phyloP scores from a whole-genome alignment of 106 monocot species.

The Allium fistulosum region DNA sequence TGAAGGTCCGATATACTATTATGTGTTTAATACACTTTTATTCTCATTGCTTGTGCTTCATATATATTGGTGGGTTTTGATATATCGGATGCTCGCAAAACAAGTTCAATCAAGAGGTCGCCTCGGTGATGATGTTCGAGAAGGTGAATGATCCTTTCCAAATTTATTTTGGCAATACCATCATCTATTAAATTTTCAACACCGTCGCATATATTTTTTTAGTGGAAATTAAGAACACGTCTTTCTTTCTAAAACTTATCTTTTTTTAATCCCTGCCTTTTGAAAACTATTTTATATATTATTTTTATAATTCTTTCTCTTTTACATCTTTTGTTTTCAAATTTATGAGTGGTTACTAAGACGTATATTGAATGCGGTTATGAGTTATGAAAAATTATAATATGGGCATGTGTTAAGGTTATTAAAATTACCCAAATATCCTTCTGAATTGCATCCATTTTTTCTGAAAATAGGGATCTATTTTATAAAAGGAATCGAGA shows the following conservation, averaged over 20 bases:
- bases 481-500: background rate
- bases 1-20: conserved; percentile 68
- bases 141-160: conserved; percentile 35
- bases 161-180: background rate
- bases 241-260: background rate
- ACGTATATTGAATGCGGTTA: too few species aligned
- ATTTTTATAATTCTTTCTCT: background rate
- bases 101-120: conserved; percentile 75
- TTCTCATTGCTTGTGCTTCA: conserved; percentile 79
- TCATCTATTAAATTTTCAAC: too few species aligned
- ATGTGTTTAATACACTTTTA: conserved; percentile 77
- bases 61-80: conserved; percentile 94
- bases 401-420: background rate
- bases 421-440: background rate
- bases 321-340: background rate
- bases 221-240: background rate
- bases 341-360: too few species aligned
- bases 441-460: background rate
- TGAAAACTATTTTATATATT: background rate
- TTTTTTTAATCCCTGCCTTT: background rate
- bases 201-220: too few species aligned
- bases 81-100: conserved; percentile 81
- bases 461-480: background rate
- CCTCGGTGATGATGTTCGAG: conserved; percentile 82
- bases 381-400: too few species aligned